Evolutionary conservation across 805 yeast species (phyloP), one percentile per base, ranked within the genome.

Genomic region (Candida qinlingensis): DNA sequence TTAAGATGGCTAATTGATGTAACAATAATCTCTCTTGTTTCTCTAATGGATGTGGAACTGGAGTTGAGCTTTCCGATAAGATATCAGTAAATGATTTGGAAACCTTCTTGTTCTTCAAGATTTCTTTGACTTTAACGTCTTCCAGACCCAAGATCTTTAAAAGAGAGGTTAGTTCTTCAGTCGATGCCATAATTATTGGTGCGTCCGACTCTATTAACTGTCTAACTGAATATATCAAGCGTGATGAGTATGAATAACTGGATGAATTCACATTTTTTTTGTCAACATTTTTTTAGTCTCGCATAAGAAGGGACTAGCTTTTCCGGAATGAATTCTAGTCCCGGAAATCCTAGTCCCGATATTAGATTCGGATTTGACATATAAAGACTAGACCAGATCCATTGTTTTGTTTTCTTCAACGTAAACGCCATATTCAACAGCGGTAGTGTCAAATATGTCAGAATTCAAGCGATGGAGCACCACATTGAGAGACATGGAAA

Each of bases 81-180:
- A 90, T 76, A 36, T 77, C 77, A 31, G 73, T 75, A 45, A 94
- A 74, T 1, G 96, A 79, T 38, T 72, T 71, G 13, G 92, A 78
- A 38, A 91, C 95, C 66, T 91, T 91, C 64, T 83, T 82, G 71
- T 94, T 92, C 66, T 89, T 92, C 48, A 81, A 66, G 49, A 90
- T 83, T 62, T 94, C 98, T 44, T 81, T 79, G 51, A 87, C 74
- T 65, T 87, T 88, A 57, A 80, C 73, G 13, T 85, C 92, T 57
- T 77, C 80, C 56, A 87, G 80, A 11, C 95, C 95, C 49, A 84
- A 54, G n/a, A 56, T 52, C 47, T 62, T 56, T 45, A 73, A 66
- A 4, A 58, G 56, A 31, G 55, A 50, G 27, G 70, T 61, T 13
- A 73, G 56, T 19, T 63, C 69, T 35, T 72, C 77, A 29, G 69